A percentile compares a stretch with the other conserved stretches of the same genome.
Evolutionary conservation across 441 rosid species (phyloP).

Genomic region (Raphanus hybrid): DNA sequence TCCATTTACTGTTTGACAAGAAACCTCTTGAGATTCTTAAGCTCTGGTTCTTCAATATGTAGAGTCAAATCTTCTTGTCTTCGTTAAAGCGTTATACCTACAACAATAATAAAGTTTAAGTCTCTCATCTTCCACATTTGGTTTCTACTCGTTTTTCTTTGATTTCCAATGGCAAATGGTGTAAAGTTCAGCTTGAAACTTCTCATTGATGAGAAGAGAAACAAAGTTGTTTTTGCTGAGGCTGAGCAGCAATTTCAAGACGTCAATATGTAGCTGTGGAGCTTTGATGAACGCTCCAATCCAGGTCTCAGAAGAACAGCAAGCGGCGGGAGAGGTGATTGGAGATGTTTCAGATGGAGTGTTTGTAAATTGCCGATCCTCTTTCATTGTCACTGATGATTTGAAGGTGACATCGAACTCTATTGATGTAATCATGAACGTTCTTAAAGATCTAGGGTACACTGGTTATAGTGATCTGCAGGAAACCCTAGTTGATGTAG

Average conservation of each 20-base stretch:
- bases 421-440: not conserved
- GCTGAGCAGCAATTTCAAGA: constrained; percentile 10
- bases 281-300: not conserved
- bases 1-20: not conserved
- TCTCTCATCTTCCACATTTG: not conserved
- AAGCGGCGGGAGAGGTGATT: not conserved
- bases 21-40: constrained; percentile 13
- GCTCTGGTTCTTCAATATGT: constrained; percentile 1
- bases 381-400: constrained; percentile 32
- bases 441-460: constrained; percentile 3
- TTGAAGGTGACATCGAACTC: constrained; percentile 13
- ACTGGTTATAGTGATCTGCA: not conserved
- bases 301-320: not conserved
- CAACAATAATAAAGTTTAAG: not conserved
- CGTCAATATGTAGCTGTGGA: constrained; percentile 26
- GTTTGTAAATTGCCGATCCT: constrained; percentile 18
- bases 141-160: not conserved
- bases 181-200: constrained; percentile 30
- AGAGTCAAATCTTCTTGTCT: not conserved
- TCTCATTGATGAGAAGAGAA: constrained; percentile 24
- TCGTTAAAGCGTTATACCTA: not conserved
- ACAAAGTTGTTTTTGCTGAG: constrained; percentile 35
- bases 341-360: constrained; percentile 9
- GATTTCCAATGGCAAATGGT: not conserved
- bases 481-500: constrained; percentile 13